A percentile compares a stretch with the other conserved stretches of the same genome.
These are phyloP conservation scores for Turritis glabra DNA, from an alignment of 345 rosid species.

Conservation along the genomic window DNA sequence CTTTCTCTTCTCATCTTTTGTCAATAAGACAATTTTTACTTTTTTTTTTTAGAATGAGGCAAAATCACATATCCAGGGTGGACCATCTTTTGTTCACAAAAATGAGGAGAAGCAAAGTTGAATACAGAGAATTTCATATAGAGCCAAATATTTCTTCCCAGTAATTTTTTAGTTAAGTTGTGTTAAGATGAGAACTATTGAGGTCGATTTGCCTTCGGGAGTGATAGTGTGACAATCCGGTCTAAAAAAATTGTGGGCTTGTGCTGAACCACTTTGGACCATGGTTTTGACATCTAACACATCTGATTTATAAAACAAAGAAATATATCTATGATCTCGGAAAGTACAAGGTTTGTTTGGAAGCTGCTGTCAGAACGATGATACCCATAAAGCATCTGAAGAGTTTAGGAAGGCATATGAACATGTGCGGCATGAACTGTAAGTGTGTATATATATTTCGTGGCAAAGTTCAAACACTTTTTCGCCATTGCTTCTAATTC, in stretches of 20 bases:
- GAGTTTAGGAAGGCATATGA: too few species aligned
- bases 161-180: neutral
- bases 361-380: too few species aligned
- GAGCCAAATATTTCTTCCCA: neutral
- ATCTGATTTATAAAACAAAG: too few species aligned
- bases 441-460: too few species aligned
- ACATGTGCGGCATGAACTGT: too few species aligned
- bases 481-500: too few species aligned
- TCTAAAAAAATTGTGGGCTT: neutral
- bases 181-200: neutral
- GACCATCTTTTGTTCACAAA: constrained; percentile 5
- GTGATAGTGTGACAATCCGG: neutral
- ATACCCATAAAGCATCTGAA: too few species aligned
- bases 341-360: too few species aligned
- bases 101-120: constrained; percentile 13
- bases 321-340: too few species aligned
- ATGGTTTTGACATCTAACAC: neutral
- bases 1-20: constrained; percentile 11
- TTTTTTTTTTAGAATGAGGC: constrained; percentile 18
- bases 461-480: too few species aligned
- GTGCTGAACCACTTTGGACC: neutral
- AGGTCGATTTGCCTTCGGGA: neutral
- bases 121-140: neutral
- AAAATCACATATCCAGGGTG: constrained; percentile 4
- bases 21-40: constrained; percentile 27